Evolutionary conservation across 192 early-diverging fungal species (phyloP).

Genomic region (Backusella psychrophila): DNA sequence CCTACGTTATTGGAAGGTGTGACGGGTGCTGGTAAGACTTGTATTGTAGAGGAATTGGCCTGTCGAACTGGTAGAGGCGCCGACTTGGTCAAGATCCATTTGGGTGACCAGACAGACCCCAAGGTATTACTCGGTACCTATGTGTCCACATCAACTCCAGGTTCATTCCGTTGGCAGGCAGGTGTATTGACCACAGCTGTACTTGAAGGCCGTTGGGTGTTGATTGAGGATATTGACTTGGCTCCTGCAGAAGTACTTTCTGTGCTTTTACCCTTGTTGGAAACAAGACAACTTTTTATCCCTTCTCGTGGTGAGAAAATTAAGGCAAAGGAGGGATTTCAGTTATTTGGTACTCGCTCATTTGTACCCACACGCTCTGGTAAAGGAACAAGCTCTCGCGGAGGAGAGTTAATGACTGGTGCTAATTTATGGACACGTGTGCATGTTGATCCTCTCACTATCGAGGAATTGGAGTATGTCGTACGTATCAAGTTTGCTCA

Average conservation of each 20-base stretch:
- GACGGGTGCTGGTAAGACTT: constrained; percentile 87
- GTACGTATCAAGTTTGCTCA: constrained; percentile 52
- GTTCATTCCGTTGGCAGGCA: constrained; percentile 93
- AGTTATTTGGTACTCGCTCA: constrained; percentile 86
- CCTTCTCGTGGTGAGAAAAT: constrained; percentile 87
- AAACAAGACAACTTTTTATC: constrained; percentile 88
- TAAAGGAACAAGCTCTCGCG: constrained; percentile 38
- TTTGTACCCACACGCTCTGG: constrained; percentile 54
- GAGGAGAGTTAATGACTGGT: constrained; percentile 49
- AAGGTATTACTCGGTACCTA: constrained; percentile 96
- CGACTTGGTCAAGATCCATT: constrained; percentile 89
- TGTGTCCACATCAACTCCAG: constrained; percentile 86
- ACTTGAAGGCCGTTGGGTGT: constrained; percentile 85
- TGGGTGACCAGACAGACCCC: constrained; percentile 95
- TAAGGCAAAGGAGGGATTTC: constrained; percentile 81
- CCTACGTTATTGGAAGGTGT: constrained; percentile 87
- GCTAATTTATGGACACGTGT: constrained; percentile 83
- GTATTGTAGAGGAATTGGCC: constrained; percentile 87
- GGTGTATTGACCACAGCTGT: constrained; percentile 94
- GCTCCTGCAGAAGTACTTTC: constrained; percentile 94
- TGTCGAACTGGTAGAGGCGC: constrained; percentile 63
- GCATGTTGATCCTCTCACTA: constrained; percentile 57
- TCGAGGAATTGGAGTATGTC: constrained; percentile 65
- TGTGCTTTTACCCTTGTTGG: constrained; percentile 87
- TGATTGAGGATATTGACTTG: constrained; percentile 96